Percentiles rank a stretch among this genome's conserved stretches.
Evolutionary conservation across 257 asterid species (phyloP).

Genomic region (Petrea volubilis): DNA sequence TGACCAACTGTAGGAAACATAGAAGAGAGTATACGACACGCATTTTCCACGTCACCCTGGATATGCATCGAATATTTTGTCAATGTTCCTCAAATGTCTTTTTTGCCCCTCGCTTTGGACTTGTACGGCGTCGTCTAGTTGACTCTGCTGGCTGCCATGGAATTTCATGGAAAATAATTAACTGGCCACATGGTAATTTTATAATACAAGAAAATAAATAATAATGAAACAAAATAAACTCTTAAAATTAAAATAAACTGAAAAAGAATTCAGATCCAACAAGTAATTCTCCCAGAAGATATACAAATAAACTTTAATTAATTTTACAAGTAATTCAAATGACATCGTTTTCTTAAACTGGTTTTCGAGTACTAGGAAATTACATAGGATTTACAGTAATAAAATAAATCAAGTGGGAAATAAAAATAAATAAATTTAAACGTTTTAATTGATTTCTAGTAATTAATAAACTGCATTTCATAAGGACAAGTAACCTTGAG

Average conservation of each 20-base stretch:
- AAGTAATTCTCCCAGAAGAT: background rate
- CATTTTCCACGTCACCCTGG: conserved; percentile 21
- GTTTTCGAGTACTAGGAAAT: no score
- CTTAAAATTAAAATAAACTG: background rate
- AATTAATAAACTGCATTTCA: background rate
- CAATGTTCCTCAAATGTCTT: background rate
- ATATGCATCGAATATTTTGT: background rate
- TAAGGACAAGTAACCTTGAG: background rate
- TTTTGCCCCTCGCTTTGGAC: background rate
- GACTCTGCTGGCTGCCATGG: background rate
- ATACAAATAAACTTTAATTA: background rate
- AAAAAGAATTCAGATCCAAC: background rate
- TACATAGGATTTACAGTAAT: background rate
- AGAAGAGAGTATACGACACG: conserved; percentile 8
- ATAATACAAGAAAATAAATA: background rate
- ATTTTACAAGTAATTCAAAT: background rate
- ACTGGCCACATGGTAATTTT: background rate
- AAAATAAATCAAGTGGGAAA: background rate
- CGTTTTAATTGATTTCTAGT: no score
- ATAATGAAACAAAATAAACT: background rate
- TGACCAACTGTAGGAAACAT: background rate
- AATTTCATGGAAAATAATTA: background rate
- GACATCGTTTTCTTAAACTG: background rate
- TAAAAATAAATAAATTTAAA: background rate
- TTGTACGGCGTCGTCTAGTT: conserved; percentile 7